Evolutionary conservation across 1,284 basidiomycete species (phyloP).

Genomic region (Pseudozyma thailandica): DNA sequence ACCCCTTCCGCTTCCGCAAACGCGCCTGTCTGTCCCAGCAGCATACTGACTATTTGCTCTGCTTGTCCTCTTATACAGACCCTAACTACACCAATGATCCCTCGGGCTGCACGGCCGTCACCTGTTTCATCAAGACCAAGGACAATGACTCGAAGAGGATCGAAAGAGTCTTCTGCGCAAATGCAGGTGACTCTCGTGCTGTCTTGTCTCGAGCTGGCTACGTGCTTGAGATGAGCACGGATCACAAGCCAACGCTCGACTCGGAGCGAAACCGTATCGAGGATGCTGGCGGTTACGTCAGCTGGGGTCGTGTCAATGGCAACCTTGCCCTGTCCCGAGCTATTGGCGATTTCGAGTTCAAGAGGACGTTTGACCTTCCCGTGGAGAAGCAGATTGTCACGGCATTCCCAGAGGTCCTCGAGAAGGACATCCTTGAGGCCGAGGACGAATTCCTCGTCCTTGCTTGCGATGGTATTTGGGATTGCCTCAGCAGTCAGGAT

Average conservation of each 20-base stretch:
- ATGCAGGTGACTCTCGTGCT: conserved; percentile 94
- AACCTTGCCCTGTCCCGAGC: conserved; percentile 95
- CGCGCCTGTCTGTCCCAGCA: not conserved
- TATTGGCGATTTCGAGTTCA: conserved; percentile 98
- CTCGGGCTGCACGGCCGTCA: conserved; percentile 96
- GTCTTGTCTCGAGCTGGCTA: conserved; percentile 88
- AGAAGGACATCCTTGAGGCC: conserved; percentile 77
- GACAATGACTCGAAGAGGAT: conserved; percentile 28
- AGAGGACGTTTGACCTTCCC: conserved; percentile 84
- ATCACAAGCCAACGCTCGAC: conserved; percentile 94
- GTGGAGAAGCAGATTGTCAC: conserved; percentile 96
- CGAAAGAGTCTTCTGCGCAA: conserved; percentile 73
- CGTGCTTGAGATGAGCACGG: conserved; percentile 87
- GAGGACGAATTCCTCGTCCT: conserved; percentile 97
- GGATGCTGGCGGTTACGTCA: conserved; percentile 94
- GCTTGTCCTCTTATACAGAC: conserved; percentile 71
- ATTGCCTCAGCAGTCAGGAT: conserved; percentile 92
- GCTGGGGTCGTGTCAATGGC: conserved; percentile 96
- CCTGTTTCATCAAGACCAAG: conserved; percentile 71
- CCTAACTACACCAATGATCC: conserved; percentile 87
- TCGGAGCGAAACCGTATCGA: conserved; percentile 86
- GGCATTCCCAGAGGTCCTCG: conserved; percentile 88
- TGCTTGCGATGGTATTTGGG: conserved; percentile 99
- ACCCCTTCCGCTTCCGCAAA: not conserved
- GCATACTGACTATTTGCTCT: conserved; percentile 1